Evolutionary conservation across 176 grass and related monocot genomes (phyloP).

Genomic region (Puya raimondii): DNA sequence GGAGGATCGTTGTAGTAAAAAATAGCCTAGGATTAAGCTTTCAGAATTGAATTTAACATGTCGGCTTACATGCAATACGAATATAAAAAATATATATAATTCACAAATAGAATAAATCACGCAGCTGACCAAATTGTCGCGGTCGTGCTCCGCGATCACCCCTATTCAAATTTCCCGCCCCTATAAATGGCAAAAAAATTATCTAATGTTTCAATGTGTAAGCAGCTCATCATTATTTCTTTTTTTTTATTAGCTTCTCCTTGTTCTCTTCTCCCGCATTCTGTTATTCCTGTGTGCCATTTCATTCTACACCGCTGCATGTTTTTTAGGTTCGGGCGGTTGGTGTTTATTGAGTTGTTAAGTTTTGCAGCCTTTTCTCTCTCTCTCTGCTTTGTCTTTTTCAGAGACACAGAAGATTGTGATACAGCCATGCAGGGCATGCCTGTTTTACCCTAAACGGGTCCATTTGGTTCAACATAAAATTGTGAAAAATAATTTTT

Average conservation of each 20-base stretch:
- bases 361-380: conserved; percentile 21
- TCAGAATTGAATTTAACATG: too few relatives aligned
- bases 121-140: too few relatives aligned
- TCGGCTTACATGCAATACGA: too few relatives aligned
- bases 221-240: neutral
- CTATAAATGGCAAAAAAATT: neutral
- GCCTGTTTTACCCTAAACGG: neutral
- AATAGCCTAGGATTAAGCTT: too few relatives aligned
- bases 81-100: too few relatives aligned
- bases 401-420: neutral
- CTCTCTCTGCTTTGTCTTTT: conserved; percentile 13
- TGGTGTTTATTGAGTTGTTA: conserved; percentile 20
- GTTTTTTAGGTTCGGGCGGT: conserved; percentile 4
- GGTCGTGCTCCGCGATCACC: too few relatives aligned
- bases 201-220: neutral
- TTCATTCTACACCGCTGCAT: conserved; percentile 7
- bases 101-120: too few relatives aligned
- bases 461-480: too few relatives aligned
- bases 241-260: neutral
- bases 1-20: too few relatives aligned
- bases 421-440: neutral
- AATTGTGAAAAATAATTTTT: too few relatives aligned
- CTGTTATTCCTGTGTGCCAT: neutral
- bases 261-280: neutral
- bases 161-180: neutral